Conservation (phyloP, 306 rosid genomes). For the Acacia confusa region DNA sequence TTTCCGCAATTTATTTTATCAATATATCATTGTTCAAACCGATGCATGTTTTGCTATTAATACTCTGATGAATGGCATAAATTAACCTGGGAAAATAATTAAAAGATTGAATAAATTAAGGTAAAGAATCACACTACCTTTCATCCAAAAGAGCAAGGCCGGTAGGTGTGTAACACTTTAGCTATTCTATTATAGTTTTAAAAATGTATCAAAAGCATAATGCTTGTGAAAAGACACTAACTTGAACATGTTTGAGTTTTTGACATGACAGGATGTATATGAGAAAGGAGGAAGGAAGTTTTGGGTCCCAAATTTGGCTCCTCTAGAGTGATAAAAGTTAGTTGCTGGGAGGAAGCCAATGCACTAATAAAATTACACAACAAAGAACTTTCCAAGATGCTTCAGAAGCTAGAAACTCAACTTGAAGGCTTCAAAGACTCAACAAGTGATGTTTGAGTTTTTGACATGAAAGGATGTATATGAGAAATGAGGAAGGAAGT, state of each 20-base stretch:
- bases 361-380: neutral
- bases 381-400: neutral
- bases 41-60: too few relatives aligned
- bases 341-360: neutral
- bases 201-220: too few relatives aligned
- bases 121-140: too few relatives aligned
- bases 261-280: slow-evolving; percentile 29
- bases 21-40: too few relatives aligned
- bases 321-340: neutral
- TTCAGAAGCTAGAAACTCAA: neutral
- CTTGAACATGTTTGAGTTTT: neutral
- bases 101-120: too few relatives aligned
- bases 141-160: too few relatives aligned
- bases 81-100: too few relatives aligned
- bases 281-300: slow-evolving; percentile 47
- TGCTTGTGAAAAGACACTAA: too few relatives aligned
- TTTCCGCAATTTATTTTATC: too few relatives aligned
- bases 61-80: too few relatives aligned
- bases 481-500: neutral
- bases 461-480: neutral
- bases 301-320: slow-evolving; percentile 20
- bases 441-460: neutral
- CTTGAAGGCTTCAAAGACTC: neutral
- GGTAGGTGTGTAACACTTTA: too few relatives aligned
- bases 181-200: too few relatives aligned